Evolutionary conservation across 1,139 yeast genomes (phyloP).

Genomic region (Geotrichum klebahnii): DNA sequence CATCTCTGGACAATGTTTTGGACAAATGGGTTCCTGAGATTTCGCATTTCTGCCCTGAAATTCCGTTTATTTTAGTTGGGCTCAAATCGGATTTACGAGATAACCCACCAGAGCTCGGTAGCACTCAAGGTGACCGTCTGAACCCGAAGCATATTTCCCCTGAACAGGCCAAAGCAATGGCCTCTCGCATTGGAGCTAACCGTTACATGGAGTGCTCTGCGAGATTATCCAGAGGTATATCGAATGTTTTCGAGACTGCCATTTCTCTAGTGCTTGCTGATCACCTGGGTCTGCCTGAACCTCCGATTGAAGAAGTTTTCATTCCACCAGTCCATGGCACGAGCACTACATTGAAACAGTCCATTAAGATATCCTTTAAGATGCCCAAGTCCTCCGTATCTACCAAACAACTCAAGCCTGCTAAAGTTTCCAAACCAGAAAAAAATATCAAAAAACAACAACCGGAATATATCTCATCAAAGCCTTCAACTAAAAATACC

Average conservation of each 20-base stretch:
- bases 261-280: slow-evolving; percentile 29
- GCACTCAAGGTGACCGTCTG: slow-evolving; percentile 5
- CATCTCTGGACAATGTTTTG: slow-evolving; percentile 65
- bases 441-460: neutral
- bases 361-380: slow-evolving; percentile 8
- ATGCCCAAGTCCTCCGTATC: neutral
- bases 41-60: slow-evolving; percentile 72
- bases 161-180: slow-evolving; percentile 45
- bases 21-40: slow-evolving; percentile 90
- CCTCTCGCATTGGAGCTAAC: slow-evolving; percentile 63
- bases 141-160: slow-evolving; percentile 27
- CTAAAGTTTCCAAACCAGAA: neutral
- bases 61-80: slow-evolving; percentile 74
- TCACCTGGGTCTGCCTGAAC: slow-evolving; percentile 21
- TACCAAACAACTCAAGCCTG: neutral
- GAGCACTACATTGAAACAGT: neutral
- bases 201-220: slow-evolving; percentile 82
- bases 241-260: slow-evolving; percentile 56
- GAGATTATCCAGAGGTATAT: slow-evolving; percentile 60
- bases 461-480: neutral
- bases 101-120: slow-evolving; percentile 25
- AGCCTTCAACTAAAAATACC: neutral
- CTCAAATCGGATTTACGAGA: slow-evolving; percentile 64
- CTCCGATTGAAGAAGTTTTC: slow-evolving; percentile 15
- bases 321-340: slow-evolving; percentile 4